Percentiles rank a stretch among this genome's conserved stretches.
These are phyloP conservation scores for Candida pseudofarinosa DNA, from an alignment of 805 yeast species.

Conservation along the genomic window DNA sequence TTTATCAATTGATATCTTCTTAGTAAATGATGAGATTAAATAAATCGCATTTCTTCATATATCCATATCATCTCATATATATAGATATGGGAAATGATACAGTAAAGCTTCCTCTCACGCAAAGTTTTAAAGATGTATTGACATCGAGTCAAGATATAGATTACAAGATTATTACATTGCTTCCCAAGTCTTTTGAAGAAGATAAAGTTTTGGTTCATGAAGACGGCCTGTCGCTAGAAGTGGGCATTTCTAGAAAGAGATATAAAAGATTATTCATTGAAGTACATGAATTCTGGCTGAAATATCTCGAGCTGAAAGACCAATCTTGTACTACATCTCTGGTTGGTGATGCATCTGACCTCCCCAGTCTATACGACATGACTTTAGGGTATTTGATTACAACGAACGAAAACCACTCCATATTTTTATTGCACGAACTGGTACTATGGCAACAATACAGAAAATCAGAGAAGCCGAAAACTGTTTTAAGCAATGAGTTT, in stretches of 20 bases:
- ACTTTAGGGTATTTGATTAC: constrained; percentile 33
- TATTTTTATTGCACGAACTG: constrained; percentile 25
- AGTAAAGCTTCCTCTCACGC: neutral
- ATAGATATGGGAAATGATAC: neutral
- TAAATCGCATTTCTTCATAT: too few relatives aligned
- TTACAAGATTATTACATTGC: neutral
- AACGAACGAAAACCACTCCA: constrained; percentile 36
- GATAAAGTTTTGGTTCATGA: neutral
- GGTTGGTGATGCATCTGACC: constrained; percentile 2
- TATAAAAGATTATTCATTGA: constrained; percentile 30
- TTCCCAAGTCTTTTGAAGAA: neutral
- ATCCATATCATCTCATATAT: too few relatives aligned
- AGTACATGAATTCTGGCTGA: constrained; percentile 28
- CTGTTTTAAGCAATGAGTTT: constrained; percentile 16
- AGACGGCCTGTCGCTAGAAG: constrained; percentile 16
- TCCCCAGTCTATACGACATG: constrained; percentile 20
- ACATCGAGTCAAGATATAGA: neutral
- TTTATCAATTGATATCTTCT: constrained; percentile 4
- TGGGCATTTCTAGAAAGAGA: constrained; percentile 28
- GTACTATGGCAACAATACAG: constrained; percentile 11
- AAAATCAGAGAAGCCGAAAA: neutral
- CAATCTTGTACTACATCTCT: neutral
- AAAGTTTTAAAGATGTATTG: neutral
- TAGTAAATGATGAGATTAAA: too few relatives aligned
- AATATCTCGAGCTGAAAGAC: neutral